Percentiles rank a stretch among this genome's conserved stretches.
Evolutionary conservation across 139 green algal species (phyloP).

Genomic region (Micractinium conductrix): DNA sequence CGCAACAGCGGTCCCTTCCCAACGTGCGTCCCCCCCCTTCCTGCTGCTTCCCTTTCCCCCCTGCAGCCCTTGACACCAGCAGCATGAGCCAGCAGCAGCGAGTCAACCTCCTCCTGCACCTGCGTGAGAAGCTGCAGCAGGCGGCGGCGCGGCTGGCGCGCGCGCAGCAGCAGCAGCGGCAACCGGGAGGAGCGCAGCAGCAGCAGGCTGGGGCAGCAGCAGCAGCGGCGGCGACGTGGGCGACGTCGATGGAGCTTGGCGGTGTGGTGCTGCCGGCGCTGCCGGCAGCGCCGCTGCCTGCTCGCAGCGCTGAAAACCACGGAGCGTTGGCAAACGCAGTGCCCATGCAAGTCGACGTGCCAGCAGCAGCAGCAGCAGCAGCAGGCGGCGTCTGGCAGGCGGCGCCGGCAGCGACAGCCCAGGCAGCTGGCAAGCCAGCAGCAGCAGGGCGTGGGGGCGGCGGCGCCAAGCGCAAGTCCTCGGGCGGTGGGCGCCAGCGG

Average conservation of each 20-base stretch:
- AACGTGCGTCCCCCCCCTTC: neutral
- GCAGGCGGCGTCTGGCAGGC: neutral
- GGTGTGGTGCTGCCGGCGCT: neutral
- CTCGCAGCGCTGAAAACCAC: constrained; percentile 13
- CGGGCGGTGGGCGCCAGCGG: neutral
- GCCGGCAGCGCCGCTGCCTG: neutral
- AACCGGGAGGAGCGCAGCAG: neutral
- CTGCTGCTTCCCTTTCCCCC: neutral
- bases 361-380: constrained; percentile 17
- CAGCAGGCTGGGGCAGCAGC: neutral
- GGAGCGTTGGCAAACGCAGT: neutral
- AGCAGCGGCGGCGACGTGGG: neutral
- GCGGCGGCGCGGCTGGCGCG: constrained; percentile 3
- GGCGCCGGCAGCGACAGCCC: neutral
- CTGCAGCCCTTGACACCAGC: constrained; percentile 52
- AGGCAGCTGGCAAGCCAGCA: neutral
- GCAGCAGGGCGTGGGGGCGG: neutral
- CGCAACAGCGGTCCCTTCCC: neutral
- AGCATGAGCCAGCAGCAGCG: constrained; percentile 53
- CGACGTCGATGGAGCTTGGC: neutral
- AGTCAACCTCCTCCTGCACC: constrained; percentile 58
- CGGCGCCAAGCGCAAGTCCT: constrained; percentile 23
- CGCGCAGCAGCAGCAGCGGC: neutral
- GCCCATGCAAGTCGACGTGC: constrained; percentile 5
- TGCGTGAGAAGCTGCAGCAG: constrained; percentile 56